phyloP scores from a whole-genome alignment of 805 yeast species.

The Barnettozyma sucrosica region DNA sequence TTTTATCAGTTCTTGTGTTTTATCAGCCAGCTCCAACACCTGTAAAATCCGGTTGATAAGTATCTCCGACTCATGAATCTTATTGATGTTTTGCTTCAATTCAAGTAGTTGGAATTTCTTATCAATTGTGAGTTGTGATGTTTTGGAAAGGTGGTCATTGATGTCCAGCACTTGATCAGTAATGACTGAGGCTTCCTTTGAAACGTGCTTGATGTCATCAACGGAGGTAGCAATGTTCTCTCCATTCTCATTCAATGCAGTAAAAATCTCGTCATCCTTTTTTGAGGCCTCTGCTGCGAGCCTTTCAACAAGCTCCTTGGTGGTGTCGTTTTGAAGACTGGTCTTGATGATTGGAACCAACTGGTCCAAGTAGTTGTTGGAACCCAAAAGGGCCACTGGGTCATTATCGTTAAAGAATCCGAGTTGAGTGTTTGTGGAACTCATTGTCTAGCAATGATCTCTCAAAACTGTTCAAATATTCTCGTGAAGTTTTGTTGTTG shows the following conservation, averaged over 20 bases:
- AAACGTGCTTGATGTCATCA: conserved; percentile 56
- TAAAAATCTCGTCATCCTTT: conserved; percentile 59
- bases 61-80: conserved; percentile 65
- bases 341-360: conserved; percentile 69
- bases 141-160: conserved; percentile 50
- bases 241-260: conserved; percentile 56
- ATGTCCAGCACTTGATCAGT: conserved; percentile 50
- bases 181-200: conserved; percentile 49
- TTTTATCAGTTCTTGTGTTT: conserved; percentile 73
- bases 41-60: conserved; percentile 70
- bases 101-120: conserved; percentile 56
- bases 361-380: conserved; percentile 73
- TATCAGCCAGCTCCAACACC: conserved; percentile 80
- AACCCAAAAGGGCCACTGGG: conserved; percentile 25
- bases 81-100: conserved; percentile 55
- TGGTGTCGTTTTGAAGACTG: conserved; percentile 48
- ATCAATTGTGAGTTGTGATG: conserved; percentile 60
- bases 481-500: background rate
- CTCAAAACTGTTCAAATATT: background rate
- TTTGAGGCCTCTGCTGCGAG: conserved; percentile 52
- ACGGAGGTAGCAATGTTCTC: conserved; percentile 52
- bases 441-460: background rate
- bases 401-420: conserved; percentile 21
- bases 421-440: conserved; percentile 8
- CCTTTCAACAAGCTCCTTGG: conserved; percentile 49